Evolutionary conservation across 75 land plant species (phyloP).

Genomic region (Sequoia sempervirens): DNA sequence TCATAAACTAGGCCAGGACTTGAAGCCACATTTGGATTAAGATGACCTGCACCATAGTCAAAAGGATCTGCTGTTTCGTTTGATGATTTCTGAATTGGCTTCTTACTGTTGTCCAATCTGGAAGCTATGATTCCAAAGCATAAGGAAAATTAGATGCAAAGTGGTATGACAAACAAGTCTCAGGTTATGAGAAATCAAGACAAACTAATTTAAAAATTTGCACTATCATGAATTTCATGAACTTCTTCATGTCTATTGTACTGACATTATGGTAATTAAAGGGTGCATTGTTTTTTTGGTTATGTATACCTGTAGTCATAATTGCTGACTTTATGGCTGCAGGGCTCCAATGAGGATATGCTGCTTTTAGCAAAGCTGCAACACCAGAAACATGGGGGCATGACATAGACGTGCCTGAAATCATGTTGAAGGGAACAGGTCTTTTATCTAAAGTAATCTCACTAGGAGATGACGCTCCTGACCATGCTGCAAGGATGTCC

Average conservation of each 20-base stretch:
- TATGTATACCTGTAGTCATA: slow-evolving; percentile 45
- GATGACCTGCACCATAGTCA: slow-evolving; percentile 52
- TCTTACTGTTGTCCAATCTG: slow-evolving; percentile 27
- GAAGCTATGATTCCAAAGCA: slow-evolving; percentile 21
- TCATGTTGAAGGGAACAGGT: slow-evolving; percentile 22
- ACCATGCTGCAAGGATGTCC: slow-evolving; percentile 17
- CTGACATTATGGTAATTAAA: not conserved
- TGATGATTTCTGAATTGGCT: slow-evolving; percentile 21
- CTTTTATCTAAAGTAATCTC: not conserved
- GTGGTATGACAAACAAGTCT: not conserved
- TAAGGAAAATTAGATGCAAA: not conserved
- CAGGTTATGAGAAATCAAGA: no score
- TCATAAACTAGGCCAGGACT: slow-evolving; percentile 59
- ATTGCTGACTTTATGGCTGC: slow-evolving; percentile 72
- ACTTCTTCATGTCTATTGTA: not conserved
- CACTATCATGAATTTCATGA: no score
- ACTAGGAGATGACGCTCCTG: not conserved
- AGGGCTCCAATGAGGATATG: slow-evolving; percentile 67
- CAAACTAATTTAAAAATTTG: no score
- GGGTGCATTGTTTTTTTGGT: not conserved
- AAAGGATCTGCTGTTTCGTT: slow-evolving; percentile 29
- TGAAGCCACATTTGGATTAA: slow-evolving; percentile 45
- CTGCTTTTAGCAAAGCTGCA: slow-evolving; percentile 48
- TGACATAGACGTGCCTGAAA: slow-evolving; percentile 76
- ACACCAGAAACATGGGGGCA: slow-evolving; percentile 63